Evolutionary conservation across 1,139 yeast species (phyloP).

Genomic region (Blastobotrys buckinghamii): DNA sequence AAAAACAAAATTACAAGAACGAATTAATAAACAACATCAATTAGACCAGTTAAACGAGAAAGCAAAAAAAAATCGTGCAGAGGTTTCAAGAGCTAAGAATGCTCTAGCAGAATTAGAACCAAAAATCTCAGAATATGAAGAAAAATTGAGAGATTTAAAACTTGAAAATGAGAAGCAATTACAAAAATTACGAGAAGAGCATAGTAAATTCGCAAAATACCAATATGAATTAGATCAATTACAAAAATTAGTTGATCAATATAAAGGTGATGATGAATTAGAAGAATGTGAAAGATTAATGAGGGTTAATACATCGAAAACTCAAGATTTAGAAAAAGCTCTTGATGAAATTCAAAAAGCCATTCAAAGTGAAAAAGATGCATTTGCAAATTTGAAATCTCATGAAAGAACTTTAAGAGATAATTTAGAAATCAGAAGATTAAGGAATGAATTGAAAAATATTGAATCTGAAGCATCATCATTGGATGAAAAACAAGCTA

Average conservation of each 20-base stretch:
- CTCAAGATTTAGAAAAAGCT: not conserved
- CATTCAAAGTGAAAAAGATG: constrained; percentile 32
- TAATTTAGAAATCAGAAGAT: constrained; percentile 46
- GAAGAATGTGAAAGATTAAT: constrained; percentile 9
- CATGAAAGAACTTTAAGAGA: constrained; percentile 50
- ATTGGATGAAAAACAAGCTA: constrained; percentile 58
- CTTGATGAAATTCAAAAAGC: not conserved
- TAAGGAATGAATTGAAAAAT: constrained; percentile 34
- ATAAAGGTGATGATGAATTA: constrained; percentile 9
- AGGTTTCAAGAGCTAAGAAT: constrained; percentile 3
- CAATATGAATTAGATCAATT: constrained; percentile 6
- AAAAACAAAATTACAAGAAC: constrained; percentile 21
- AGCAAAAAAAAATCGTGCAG: constrained; percentile 1
- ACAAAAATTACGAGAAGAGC: constrained; percentile 5
- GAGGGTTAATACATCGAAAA: not conserved
- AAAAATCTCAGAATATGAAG: constrained; percentile 2
- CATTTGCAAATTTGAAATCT: constrained; percentile 44
- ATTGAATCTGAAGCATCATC: constrained; percentile 37
- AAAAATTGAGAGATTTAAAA: constrained; percentile 12
- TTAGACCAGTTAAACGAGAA: constrained; percentile 24
- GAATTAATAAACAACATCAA: constrained; percentile 26
- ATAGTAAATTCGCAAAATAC: not conserved
- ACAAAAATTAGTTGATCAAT: constrained; percentile 4
- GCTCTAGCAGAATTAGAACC: constrained; percentile 8
- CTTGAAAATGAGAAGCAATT: constrained; percentile 13